Conservation (phyloP, 106 monocot genomes). For the Platanthera guangdongensis region DNA sequence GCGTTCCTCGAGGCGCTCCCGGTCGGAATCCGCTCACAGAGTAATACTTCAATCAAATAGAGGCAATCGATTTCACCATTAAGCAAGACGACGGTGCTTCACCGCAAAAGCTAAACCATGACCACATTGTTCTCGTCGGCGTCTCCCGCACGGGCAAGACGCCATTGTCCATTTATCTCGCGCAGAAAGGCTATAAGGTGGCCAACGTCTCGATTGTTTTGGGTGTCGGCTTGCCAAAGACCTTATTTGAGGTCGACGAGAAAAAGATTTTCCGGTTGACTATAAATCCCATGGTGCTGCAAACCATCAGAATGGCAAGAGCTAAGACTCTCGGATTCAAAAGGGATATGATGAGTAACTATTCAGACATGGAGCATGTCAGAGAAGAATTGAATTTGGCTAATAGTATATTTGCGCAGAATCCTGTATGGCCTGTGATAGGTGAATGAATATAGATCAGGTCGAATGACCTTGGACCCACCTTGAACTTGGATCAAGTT, state of each 20-base stretch:
- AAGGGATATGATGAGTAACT: constrained; percentile 43
- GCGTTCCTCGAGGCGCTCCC: constrained; percentile 67
- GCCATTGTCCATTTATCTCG: constrained; percentile 79
- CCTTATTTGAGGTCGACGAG: constrained; percentile 59
- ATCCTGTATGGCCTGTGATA: constrained; percentile 82
- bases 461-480: too few species aligned
- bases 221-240: constrained; percentile 67
- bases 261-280: constrained; percentile 72
- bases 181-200: constrained; percentile 89
- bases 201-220: constrained; percentile 84
- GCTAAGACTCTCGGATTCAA: constrained; percentile 60
- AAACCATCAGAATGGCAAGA: constrained; percentile 76
- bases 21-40: constrained; percentile 43
- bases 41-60: constrained; percentile 77
- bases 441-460: constrained; percentile 29
- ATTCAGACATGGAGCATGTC: constrained; percentile 86
- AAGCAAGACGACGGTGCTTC: constrained; percentile 89
- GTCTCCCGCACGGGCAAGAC: constrained; percentile 92
- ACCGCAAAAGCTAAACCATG: constrained; percentile 52
- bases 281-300: constrained; percentile 68
- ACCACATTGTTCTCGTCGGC: constrained; percentile 69
- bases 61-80: constrained; percentile 92
- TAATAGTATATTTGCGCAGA: constrained; percentile 47
- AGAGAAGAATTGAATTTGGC: constrained; percentile 62
- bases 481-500: too few species aligned